These are phyloP conservation scores for Mycena vitilis DNA, from an alignment of 768 basidiomycete genomes.

Conservation along the genomic window DNA sequence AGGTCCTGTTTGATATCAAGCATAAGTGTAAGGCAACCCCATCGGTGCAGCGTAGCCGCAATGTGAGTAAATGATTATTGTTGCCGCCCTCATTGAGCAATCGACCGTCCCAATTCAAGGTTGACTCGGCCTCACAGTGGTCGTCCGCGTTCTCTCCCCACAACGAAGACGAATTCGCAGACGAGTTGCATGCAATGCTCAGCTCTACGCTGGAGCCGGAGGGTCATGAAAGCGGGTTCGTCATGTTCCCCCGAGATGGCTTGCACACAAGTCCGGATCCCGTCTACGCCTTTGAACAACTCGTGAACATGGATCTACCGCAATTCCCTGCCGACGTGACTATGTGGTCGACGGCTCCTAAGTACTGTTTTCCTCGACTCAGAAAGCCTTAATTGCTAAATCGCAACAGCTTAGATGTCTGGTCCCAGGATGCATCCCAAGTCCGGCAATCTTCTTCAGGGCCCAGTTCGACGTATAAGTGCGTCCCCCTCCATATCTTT, in stretches of 20 bases:
- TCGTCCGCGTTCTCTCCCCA: neutral
- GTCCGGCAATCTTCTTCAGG: neutral
- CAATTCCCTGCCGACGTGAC: neutral
- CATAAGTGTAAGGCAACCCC: neutral
- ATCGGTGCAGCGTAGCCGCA: constrained; percentile 9
- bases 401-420: constrained; percentile 23
- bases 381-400: neutral
- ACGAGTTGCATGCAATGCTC: neutral
- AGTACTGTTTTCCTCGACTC: neutral
- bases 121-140: neutral
- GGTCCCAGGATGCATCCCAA: constrained; percentile 18
- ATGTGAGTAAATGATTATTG: neutral
- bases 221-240: neutral
- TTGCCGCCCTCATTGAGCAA: neutral
- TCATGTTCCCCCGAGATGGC: neutral
- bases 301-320: neutral
- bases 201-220: neutral
- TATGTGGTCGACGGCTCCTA: constrained; percentile 18
- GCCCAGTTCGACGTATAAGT: neutral
- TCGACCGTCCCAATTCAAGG: neutral
- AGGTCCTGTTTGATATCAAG: constrained; percentile 5
- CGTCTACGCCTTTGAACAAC: constrained; percentile 1
- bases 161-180: neutral
- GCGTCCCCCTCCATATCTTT: neutral
- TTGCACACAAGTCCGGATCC: neutral